These are phyloP conservation scores for Tylopilus vinaceipallidus DNA, from an alignment of 768 basidiomycete genomes.

Conservation along the genomic window DNA sequence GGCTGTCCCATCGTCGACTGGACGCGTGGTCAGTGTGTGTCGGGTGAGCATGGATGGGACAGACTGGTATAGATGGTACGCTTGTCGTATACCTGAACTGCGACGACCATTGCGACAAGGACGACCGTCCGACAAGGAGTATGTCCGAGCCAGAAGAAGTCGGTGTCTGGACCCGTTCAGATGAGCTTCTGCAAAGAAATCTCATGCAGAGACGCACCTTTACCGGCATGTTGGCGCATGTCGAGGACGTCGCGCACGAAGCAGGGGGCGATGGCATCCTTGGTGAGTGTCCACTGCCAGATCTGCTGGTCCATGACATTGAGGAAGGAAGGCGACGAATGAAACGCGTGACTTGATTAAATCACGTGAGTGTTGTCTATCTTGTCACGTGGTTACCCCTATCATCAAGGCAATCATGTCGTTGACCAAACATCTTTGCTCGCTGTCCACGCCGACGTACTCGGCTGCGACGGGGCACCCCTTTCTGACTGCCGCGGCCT, in stretches of 20 bases:
- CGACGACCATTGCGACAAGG: constrained; percentile 65
- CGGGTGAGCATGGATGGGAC: not conserved
- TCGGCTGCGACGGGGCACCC: constrained; percentile 49
- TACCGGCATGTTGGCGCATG: constrained; percentile 39
- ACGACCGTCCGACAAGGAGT: constrained; percentile 66
- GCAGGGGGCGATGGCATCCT: constrained; percentile 54
- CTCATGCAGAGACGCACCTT: constrained; percentile 24
- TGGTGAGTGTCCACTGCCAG: constrained; percentile 54
- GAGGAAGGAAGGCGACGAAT: not conserved
- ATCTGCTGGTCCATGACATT: constrained; percentile 20
- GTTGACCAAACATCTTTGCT: constrained; percentile 35
- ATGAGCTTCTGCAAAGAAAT: not conserved
- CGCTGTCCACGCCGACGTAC: constrained; percentile 40
- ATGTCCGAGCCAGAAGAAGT: constrained; percentile 71
- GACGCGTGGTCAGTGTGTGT: not conserved
- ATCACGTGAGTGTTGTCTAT: constrained; percentile 8
- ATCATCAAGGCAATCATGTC: constrained; percentile 1
- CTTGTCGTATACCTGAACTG: constrained; percentile 56
- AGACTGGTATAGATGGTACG: constrained; percentile 58
- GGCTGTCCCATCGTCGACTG: constrained; percentile 78
- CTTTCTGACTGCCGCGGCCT: constrained; percentile 60
- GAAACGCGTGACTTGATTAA: constrained; percentile 1
- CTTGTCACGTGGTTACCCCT: not conserved
- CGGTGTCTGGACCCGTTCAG: constrained; percentile 37
- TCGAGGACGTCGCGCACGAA: constrained; percentile 50